Evolutionary conservation across 352 stramenopile genomes (phyloP), one percentile per base, ranked within the genome.

Genomic region (Pythium brassicae): DNA sequence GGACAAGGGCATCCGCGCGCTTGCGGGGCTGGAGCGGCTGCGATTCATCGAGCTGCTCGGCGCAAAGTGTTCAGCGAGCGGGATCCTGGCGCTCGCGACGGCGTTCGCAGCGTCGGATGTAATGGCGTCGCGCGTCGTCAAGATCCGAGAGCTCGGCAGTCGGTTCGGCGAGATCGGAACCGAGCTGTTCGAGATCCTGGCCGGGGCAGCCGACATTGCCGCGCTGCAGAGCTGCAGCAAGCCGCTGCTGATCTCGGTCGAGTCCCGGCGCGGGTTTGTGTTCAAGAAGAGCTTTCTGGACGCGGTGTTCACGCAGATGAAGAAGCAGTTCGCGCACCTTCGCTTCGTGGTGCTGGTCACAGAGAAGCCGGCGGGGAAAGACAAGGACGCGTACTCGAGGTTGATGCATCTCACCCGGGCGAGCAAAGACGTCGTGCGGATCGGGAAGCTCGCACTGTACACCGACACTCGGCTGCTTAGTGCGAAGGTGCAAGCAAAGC

Each of bases 121-220:
- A 22, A 22, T 44, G 39, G 5, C 9, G 39, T 44, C 32, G 12
- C 59, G 62, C 44, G 59, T 26, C 2, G 35, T 78, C 17, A 51
- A 42, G 22, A 61, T 79, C 25, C 58, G 65, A 27, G 72, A 79
- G 23, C 63, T 83, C 20, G 70, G 72, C 15, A 69, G 56, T 14
- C 61, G 58, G n/a, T 83, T 83, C 44, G 68, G 70, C 10, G 66
- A 77, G 0, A 57, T 83, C 29, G 59, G 72, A 4, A 68, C 63
- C 20, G 49, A 47, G 17, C 51, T 83, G n/a, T 58, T 83, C 48
- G 59, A 23, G 39, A 20, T 2, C 39, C 6, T 10, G 15, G 17
- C 2, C 12, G 19, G 37, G 12, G 19, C 19, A 7, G 9, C 19
- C 4, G 9, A 44, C 39, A 35, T 35, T 35, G 2, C 39, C 7